Evolutionary conservation across 495 filamentous ascomycete genomes (phyloP).

Genomic region (Talaromyces proteolyticus): DNA sequence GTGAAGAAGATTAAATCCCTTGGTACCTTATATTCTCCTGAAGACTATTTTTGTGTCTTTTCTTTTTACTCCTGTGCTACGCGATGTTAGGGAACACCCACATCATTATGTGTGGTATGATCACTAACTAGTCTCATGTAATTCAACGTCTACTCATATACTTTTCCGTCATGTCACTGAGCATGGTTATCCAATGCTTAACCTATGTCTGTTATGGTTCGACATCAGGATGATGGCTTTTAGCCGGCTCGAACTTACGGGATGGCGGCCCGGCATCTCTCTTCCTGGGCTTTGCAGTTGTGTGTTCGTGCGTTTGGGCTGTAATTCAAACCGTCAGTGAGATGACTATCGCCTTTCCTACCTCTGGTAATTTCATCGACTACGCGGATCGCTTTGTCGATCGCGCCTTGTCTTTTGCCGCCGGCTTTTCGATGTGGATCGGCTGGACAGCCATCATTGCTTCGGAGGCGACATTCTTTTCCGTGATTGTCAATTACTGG

Average conservation of each 20-base stretch:
- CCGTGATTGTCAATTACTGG: conserved; percentile 28
- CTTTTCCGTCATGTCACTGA: too few species aligned
- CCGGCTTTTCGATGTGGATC: conserved; percentile 16
- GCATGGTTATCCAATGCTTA: too few species aligned
- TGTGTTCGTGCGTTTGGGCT: conserved; percentile 27
- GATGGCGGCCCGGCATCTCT: conserved; percentile 20
- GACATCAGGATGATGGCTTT: too few species aligned
- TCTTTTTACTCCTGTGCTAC: too few species aligned
- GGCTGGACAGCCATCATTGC: conserved; percentile 14
- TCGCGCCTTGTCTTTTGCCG: conserved; percentile 23
- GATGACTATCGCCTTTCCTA: conserved; percentile 25
- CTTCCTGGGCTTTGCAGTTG: conserved; percentile 21
- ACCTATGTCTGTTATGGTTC: too few species aligned
- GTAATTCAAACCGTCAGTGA: conserved; percentile 31
- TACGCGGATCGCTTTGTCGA: conserved; percentile 29
- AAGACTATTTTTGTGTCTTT: too few species aligned
- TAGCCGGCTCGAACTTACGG: conserved; percentile 15
- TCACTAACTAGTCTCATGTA: too few species aligned
- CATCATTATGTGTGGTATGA: too few species aligned
- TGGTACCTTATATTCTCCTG: too few species aligned
- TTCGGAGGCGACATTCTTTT: conserved; percentile 34
- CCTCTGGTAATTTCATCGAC: conserved; percentile 24
- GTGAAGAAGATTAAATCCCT: too few species aligned
- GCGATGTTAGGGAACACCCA: too few species aligned
- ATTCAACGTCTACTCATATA: too few species aligned